These are phyloP conservation scores for Dryas integrifolia DNA, from an alignment of 331 rosid species.

Conservation along the genomic window DNA sequence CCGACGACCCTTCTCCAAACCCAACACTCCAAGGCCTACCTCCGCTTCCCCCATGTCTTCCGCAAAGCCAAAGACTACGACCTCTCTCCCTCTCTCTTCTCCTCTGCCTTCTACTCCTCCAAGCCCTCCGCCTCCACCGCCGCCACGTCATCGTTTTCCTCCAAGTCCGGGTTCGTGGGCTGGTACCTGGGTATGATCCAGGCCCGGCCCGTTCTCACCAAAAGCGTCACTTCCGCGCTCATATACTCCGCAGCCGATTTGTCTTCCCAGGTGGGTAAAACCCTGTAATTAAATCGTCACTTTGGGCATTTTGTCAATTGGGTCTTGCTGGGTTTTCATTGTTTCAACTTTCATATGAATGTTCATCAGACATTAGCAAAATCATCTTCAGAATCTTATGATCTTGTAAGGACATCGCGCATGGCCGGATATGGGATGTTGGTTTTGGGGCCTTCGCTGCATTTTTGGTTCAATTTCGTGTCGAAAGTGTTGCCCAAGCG, in stretches of 20 bases:
- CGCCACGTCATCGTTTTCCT: conserved; percentile 22
- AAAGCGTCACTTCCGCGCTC: conserved; percentile 64
- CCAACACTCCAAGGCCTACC: conserved; percentile 43
- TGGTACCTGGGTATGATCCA: conserved; percentile 83
- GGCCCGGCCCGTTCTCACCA: conserved; percentile 61
- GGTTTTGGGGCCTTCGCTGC: conserved; percentile 80
- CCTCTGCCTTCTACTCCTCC: conserved; percentile 48
- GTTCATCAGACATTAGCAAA: conserved; percentile 50
- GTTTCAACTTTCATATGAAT: neutral
- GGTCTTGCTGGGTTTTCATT: neutral
- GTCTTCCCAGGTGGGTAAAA: conserved; percentile 61
- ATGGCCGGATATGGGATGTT: conserved; percentile 89
- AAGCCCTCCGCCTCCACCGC: conserved; percentile 37
- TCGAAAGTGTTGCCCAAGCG: conserved; percentile 65
- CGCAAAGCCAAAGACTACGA: conserved; percentile 42
- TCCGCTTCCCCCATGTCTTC: conserved; percentile 39
- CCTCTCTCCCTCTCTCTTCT: conserved; percentile 36
- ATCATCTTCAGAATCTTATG: conserved; percentile 44
- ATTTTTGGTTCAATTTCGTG: conserved; percentile 90
- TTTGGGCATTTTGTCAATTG: neutral
- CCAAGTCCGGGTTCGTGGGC: conserved; percentile 55
- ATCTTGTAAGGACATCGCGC: conserved; percentile 70
- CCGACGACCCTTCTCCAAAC: conserved; percentile 20
- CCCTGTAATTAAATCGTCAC: neutral
- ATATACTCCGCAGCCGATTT: conserved; percentile 81